These are phyloP conservation scores for Nyctanthes arbortristis DNA, from an alignment of 257 asterid genomes.

Conservation along the genomic window DNA sequence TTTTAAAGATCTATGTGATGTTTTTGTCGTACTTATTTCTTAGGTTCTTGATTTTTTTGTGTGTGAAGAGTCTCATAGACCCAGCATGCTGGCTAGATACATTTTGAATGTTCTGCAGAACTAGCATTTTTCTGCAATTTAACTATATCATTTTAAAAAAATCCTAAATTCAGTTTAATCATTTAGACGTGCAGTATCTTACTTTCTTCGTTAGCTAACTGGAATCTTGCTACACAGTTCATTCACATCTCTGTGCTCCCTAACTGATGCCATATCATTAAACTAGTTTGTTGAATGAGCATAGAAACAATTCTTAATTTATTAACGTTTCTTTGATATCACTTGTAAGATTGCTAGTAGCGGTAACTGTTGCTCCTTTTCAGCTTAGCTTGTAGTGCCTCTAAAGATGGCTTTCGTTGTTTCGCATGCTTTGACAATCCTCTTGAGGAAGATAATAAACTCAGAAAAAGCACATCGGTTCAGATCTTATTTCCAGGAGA, in stretches of 20 bases:
- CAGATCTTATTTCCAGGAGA: conserved; percentile 63
- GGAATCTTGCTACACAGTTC: background rate
- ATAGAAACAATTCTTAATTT: background rate
- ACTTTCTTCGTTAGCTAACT: background rate
- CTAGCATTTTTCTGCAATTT: background rate
- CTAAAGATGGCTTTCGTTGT: conserved; percentile 8
- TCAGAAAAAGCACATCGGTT: conserved; percentile 70
- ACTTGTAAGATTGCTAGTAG: background rate
- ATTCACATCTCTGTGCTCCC: background rate
- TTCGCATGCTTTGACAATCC: conserved; percentile 83
- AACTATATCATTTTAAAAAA: background rate
- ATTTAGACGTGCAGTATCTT: background rate
- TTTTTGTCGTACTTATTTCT: background rate
- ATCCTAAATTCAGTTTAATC: background rate
- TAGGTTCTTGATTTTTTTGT: background rate
- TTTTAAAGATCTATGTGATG: background rate
- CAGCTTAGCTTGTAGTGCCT: background rate
- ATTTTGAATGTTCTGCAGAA: background rate
- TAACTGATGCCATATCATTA: background rate
- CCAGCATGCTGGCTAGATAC: background rate
- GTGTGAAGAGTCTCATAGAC: background rate
- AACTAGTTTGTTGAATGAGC: background rate
- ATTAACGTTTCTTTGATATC: background rate
- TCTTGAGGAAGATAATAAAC: conserved; percentile 70
- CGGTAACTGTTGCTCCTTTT: background rate